Conservation (phyloP, 1,139 yeast genomes). For the Chernovozyma aurita region DNA sequence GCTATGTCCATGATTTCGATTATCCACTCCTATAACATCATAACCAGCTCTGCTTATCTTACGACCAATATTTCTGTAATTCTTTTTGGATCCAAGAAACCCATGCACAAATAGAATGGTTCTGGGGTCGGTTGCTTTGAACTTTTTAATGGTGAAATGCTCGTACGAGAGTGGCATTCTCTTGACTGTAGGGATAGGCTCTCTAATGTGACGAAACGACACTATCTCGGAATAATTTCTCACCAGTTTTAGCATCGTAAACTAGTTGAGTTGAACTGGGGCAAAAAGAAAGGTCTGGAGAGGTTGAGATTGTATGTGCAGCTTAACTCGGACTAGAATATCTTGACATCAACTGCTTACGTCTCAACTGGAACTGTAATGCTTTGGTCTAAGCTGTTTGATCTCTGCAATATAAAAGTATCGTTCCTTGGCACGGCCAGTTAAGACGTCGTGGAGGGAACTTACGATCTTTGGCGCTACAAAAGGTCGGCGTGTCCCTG, state of each 20-base stretch:
- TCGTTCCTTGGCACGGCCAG: too few species aligned
- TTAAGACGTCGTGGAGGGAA: too few species aligned
- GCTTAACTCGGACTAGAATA: too few species aligned
- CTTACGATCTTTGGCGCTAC: too few species aligned
- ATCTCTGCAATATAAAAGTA: too few species aligned
- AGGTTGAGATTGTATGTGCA: too few species aligned
- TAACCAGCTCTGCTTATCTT: constrained; percentile 27
- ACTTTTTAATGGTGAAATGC: constrained; percentile 2
- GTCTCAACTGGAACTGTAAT: too few species aligned
- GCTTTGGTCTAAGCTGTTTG: too few species aligned
- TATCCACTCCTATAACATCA: constrained; percentile 40
- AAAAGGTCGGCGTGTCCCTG: too few species aligned
- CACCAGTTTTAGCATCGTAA: neutral
- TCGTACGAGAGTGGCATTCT: constrained; percentile 3
- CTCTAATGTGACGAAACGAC: neutral
- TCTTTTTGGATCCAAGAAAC: constrained; percentile 42
- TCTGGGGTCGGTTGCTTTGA: constrained; percentile 4
- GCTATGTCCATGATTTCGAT: constrained; percentile 52
- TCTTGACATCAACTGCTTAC: too few species aligned
- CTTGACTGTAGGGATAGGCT: constrained; percentile 1
- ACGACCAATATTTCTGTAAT: constrained; percentile 35
- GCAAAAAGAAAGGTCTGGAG: neutral
- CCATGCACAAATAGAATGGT: constrained; percentile 29
- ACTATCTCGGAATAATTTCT: neutral
- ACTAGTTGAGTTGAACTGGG: neutral